Percentiles rank a stretch among this genome's conserved stretches.
These are phyloP conservation scores for Cymbidium sinense DNA, from an alignment of 106 monocot genomes.

Conservation along the genomic window DNA sequence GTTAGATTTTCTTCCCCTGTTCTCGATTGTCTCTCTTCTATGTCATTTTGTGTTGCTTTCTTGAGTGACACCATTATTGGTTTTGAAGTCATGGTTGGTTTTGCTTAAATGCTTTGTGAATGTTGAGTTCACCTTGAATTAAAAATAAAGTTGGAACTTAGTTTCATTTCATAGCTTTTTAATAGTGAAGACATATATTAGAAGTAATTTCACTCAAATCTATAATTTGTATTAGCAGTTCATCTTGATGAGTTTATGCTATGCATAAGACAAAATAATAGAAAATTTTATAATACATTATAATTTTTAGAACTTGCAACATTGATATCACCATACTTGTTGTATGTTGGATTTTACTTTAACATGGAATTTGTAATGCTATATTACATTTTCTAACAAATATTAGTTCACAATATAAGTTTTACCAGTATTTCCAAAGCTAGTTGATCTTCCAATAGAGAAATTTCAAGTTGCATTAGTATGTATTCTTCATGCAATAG, in stretches of 20 bases:
- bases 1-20: too few species aligned
- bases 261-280: not conserved
- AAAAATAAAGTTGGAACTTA: too few species aligned
- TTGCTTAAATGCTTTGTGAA: too few species aligned
- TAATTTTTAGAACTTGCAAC: not conserved
- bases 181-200: too few species aligned
- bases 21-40: too few species aligned
- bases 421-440: constrained; percentile 81
- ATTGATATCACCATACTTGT: not conserved
- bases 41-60: too few species aligned
- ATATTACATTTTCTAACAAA: not conserved
- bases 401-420: constrained; percentile 30
- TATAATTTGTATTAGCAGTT: not conserved
- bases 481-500: constrained; percentile 85
- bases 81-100: too few species aligned
- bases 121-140: too few species aligned
- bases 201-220: too few species aligned
- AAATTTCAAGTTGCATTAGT: constrained; percentile 91
- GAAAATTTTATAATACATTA: not conserved
- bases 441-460: constrained; percentile 79
- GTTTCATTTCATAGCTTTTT: too few species aligned
- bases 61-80: too few species aligned
- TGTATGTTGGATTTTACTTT: constrained; percentile 1
- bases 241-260: not conserved
- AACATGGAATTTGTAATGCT: not conserved